phyloP scores from a whole-genome alignment of 2,329 filamentous ascomycete species.

The Xylaria sp. region DNA sequence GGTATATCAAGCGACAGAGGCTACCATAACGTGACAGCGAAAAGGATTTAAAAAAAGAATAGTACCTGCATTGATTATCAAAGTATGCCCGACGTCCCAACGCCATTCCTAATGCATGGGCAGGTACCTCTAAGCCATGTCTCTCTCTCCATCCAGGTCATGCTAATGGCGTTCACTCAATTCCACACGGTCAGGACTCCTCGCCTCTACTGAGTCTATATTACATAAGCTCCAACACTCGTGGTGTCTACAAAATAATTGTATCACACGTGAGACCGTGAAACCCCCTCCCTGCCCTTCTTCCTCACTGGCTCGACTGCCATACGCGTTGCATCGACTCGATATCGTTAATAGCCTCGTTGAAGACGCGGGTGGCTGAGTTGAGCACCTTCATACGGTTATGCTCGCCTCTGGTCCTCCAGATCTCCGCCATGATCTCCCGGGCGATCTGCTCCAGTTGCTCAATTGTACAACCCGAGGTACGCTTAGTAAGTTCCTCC shows the following conservation, averaged over 20 bases:
- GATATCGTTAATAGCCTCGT: slow-evolving; percentile 72
- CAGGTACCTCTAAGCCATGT: not conserved
- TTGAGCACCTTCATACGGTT: slow-evolving; percentile 76
- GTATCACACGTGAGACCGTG: not conserved
- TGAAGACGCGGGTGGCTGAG: slow-evolving; percentile 70
- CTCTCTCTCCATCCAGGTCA: not conserved
- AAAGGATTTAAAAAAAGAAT: not conserved
- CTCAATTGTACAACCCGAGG: slow-evolving; percentile 82
- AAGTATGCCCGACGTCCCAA: not conserved
- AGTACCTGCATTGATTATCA: not conserved
- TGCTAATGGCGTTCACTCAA: not conserved
- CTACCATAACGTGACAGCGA: no score
- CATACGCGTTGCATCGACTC: slow-evolving; percentile 53
- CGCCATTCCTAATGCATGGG: not conserved
- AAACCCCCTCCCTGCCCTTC: no score
- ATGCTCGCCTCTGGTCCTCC: slow-evolving; percentile 78
- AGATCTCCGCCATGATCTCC: slow-evolving; percentile 86
- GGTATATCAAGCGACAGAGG: not conserved
- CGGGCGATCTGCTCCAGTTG: slow-evolving; percentile 94
- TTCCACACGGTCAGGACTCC: not conserved
- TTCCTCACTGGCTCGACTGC: slow-evolving; percentile 48
- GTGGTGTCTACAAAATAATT: not conserved
- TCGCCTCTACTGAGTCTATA: not conserved
- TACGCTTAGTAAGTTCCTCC: slow-evolving; percentile 64
- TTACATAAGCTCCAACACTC: not conserved